phyloP scores from a whole-genome alignment of 495 filamentous ascomycete genomes.

The Xylaria telfairii region DNA sequence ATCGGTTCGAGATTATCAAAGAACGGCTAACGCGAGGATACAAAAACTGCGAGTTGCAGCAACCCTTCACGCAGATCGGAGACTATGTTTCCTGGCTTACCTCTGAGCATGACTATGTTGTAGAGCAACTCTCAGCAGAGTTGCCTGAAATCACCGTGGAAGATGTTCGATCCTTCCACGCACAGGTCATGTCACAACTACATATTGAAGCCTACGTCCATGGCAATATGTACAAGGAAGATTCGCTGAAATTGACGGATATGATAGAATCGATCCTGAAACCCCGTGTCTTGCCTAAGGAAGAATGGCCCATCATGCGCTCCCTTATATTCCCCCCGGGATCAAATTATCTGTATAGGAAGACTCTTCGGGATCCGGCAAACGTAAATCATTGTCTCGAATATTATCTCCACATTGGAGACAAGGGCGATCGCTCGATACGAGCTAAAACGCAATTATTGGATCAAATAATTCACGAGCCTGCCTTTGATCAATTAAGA shows the following conservation, averaged over 20 bases:
- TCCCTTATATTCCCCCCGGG: conserved; percentile 80
- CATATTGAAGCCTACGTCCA: conserved; percentile 89
- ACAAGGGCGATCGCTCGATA: conserved; percentile 67
- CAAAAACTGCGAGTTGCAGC: conserved; percentile 84
- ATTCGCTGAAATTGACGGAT: conserved; percentile 84
- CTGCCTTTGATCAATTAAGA: conserved; percentile 89
- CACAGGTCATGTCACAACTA: conserved; percentile 78
- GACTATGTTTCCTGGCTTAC: conserved; percentile 82
- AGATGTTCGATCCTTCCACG: conserved; percentile 78
- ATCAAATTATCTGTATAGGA: conserved; percentile 81
- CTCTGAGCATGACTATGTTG: conserved; percentile 76
- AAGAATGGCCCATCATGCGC: conserved; percentile 80
- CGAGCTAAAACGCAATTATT: conserved; percentile 81
- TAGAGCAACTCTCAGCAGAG: conserved; percentile 81
- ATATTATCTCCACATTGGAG: conserved; percentile 82
- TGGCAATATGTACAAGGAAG: conserved; percentile 95
- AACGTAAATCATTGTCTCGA: conserved; percentile 99
- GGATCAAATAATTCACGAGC: conserved; percentile 92
- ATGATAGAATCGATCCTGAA: conserved; percentile 81
- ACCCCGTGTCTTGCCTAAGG: conserved; percentile 72
- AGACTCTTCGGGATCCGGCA: conserved; percentile 80
- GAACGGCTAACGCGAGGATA: conserved; percentile 77
- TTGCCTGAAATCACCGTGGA: conserved; percentile 73
- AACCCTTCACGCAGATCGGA: conserved; percentile 90
- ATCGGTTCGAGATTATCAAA: conserved; percentile 90